Percentiles rank a stretch among this genome's conserved stretches.
Conservation (phyloP, 2,329 filamentous ascomycete species). For the Teratosphaeria destructans region DNA sequence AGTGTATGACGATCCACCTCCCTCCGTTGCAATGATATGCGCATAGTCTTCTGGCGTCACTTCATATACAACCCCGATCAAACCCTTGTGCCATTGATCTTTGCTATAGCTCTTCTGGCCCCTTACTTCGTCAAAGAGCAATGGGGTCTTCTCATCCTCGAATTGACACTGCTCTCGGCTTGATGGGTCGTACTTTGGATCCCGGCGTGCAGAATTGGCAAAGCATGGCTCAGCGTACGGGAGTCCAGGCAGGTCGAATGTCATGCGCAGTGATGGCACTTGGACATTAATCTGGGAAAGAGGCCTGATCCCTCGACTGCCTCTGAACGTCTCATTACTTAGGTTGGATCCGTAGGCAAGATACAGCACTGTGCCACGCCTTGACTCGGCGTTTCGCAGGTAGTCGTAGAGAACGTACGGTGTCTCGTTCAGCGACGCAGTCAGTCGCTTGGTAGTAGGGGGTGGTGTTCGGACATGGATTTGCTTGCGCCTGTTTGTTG, state of each 20-base stretch:
- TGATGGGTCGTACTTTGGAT: constrained; percentile 25
- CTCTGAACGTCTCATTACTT: constrained; percentile 66
- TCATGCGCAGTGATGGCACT: constrained; percentile 65
- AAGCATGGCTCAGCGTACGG: constrained; percentile 90
- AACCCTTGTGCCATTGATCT: constrained; percentile 56
- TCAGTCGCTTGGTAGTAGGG: constrained; percentile 7
- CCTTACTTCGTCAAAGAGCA: constrained; percentile 12
- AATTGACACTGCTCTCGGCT: constrained; percentile 13
- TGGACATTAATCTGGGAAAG: constrained; percentile 72
- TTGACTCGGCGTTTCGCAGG: constrained; percentile 5
- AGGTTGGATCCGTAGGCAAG: constrained; percentile 86
- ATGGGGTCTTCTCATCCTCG: constrained; percentile 17
- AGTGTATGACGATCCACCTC: constrained; percentile 72
- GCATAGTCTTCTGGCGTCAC: constrained; percentile 74
- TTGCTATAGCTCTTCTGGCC: constrained; percentile 36
- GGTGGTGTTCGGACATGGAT: constrained; percentile 1
- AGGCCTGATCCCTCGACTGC: constrained; percentile 66
- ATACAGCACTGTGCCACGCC: constrained; percentile 23
- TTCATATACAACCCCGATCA: constrained; percentile 92
- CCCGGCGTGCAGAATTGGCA: constrained; percentile 62
- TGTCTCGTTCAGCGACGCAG: constrained; percentile 9
- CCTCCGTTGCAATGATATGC: constrained; percentile 82
- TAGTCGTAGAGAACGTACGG: constrained; percentile 14
- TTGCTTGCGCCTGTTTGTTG: neutral
- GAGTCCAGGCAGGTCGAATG: constrained; percentile 75